These are phyloP conservation scores for Saccharomycopsis fibuligera DNA, from an alignment of 805 yeast species.

Conservation along the genomic window DNA sequence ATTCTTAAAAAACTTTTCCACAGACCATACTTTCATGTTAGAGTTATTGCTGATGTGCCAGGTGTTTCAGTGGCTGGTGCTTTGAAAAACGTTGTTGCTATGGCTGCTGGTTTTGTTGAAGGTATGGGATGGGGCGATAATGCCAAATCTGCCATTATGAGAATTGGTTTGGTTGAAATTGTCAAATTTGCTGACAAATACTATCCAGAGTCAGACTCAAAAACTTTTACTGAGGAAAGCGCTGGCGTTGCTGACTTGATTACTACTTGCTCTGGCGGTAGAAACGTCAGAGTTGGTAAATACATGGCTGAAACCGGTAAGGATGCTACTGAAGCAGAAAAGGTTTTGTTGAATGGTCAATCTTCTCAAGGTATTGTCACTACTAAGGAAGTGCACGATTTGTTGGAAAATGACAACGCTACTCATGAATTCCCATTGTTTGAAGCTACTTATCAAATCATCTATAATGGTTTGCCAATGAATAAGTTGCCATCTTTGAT, in stretches of 20 bases:
- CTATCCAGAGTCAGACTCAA: conserved; percentile 66
- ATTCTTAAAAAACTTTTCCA: conserved; percentile 83
- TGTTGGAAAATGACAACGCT: conserved; percentile 40
- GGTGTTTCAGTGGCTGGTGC: conserved; percentile 98
- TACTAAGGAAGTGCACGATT: conserved; percentile 83
- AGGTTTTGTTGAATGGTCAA: conserved; percentile 85
- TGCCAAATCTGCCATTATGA: conserved; percentile 95
- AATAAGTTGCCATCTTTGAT: conserved; percentile 68
- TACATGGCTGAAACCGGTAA: conserved; percentile 78
- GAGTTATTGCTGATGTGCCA: conserved; percentile 86
- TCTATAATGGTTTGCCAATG: conserved; percentile 68
- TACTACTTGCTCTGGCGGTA: conserved; percentile 96
- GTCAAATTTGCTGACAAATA: conserved; percentile 78
- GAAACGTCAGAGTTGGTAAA: conserved; percentile 88
- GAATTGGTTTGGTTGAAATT: conserved; percentile 89
- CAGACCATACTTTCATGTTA: conserved; percentile 96
- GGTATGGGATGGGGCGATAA: conserved; percentile 99
- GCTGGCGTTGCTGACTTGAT: conserved; percentile 98
- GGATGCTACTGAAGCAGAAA: conserved; percentile 76
- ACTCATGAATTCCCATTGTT: conserved; percentile 65
- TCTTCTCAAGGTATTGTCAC: conserved; percentile 95
- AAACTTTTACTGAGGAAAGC: conserved; percentile 86
- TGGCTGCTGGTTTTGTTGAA: conserved; percentile 95
- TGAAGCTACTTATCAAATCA: conserved; percentile 69
- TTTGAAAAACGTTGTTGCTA: conserved; percentile 89